These are phyloP conservation scores for Argentina anserina DNA, from an alignment of 306 rosid species.

Conservation along the genomic window DNA sequence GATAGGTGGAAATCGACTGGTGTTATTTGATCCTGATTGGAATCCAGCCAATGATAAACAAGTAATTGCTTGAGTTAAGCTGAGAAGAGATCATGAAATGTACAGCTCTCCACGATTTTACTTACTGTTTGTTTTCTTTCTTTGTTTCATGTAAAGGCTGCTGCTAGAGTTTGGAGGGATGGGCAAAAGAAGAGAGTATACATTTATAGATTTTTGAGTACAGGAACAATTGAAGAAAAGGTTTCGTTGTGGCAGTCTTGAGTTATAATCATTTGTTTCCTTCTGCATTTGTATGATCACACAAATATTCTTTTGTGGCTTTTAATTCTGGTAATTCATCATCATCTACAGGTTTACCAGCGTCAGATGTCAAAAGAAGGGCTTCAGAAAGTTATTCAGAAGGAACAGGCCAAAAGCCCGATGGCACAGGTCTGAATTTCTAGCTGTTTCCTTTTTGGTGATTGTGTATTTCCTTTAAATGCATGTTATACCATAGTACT, in stretches of 20 bases:
- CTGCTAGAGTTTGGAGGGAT: conserved; percentile 99
- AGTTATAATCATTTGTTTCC: conserved; percentile 20
- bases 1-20: conserved; percentile 95
- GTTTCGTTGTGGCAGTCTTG: conserved; percentile 37
- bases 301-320: conserved; percentile 18
- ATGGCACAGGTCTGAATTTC: conserved; percentile 50
- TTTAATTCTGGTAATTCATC: conserved; percentile 6
- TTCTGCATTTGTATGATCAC: conserved; percentile 12
- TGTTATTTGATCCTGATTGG: conserved; percentile 98
- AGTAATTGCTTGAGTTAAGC: conserved; percentile 38
- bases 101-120: conserved; percentile 2
- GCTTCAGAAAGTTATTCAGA: conserved; percentile 92
- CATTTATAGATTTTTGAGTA: conserved; percentile 82
- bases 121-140: conserved; percentile 23
- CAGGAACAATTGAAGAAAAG: conserved; percentile 97
- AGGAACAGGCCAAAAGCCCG: conserved; percentile 57
- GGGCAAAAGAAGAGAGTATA: conserved; percentile 98
- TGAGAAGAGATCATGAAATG: conserved; percentile 9
- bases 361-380: conserved; percentile 99
- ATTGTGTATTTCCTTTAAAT: conserved; percentile 23
- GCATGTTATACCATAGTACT: conserved; percentile 16
- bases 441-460: conserved; percentile 22
- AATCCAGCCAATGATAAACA: conserved; percentile 98
- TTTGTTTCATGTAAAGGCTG: conserved; percentile 58
- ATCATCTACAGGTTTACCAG: conserved; percentile 70